Conservation (phyloP, 495 filamentous ascomycete species). For the Ascodesmis nigricans region DNA sequence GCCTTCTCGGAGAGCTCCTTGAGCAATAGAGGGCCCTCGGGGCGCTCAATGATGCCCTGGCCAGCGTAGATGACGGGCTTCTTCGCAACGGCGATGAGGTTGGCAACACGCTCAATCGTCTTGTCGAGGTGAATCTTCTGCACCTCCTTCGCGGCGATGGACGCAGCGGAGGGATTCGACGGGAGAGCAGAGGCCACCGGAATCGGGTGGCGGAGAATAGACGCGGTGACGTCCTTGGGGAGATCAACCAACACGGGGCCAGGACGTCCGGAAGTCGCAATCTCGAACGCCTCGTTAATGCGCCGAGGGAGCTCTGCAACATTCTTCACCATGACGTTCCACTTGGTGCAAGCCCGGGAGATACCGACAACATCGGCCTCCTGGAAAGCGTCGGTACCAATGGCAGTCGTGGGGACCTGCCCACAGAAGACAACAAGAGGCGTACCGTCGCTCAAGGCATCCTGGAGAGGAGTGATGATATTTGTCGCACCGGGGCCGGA, state of each 20-base stretch:
- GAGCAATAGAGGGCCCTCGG: constrained; percentile 44
- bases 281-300: constrained; percentile 73
- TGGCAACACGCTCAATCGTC: constrained; percentile 39
- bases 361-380: constrained; percentile 61
- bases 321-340: constrained; percentile 69
- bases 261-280: constrained; percentile 51
- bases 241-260: constrained; percentile 64
- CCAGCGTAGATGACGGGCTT: constrained; percentile 59
- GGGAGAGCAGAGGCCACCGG: constrained; percentile 42
- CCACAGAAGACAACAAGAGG: constrained; percentile 60
- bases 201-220: constrained; percentile 42
- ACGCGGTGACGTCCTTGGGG: constrained; percentile 57
- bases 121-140: constrained; percentile 35
- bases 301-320: constrained; percentile 53
- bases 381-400: constrained; percentile 64
- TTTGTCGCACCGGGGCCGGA: constrained; percentile 64
- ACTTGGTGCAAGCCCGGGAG: constrained; percentile 58
- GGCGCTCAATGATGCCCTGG: constrained; percentile 40
- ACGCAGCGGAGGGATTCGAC: constrained; percentile 44
- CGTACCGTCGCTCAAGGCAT: constrained; percentile 56
- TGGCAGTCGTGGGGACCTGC: constrained; percentile 50
- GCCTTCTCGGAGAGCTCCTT: constrained; percentile 49
- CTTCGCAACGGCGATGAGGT: constrained; percentile 50
- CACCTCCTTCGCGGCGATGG: constrained; percentile 37
- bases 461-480: constrained; percentile 56